These are phyloP conservation scores for Citrus inodora DNA, from an alignment of 345 rosid species.

Conservation along the genomic window DNA sequence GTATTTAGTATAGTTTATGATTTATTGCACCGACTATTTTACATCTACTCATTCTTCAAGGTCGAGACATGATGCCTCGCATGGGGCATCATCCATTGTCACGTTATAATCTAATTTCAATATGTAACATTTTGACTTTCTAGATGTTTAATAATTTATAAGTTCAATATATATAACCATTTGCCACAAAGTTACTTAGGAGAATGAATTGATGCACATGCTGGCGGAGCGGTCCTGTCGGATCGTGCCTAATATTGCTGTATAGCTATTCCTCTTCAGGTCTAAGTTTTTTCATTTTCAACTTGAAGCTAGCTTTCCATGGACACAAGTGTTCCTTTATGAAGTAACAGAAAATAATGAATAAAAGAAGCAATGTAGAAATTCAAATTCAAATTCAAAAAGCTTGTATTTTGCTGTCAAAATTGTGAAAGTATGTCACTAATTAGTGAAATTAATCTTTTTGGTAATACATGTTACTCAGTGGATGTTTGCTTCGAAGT, in stretches of 20 bases:
- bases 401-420: too few species aligned
- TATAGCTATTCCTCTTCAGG: not conserved
- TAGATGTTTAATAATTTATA: not conserved
- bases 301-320: not conserved
- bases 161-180: not conserved
- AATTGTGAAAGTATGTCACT: too few species aligned
- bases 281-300: not conserved
- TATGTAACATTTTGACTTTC: not conserved
- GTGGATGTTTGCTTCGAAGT: too few species aligned
- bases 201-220: not conserved
- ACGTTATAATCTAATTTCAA: not conserved
- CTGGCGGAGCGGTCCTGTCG: not conserved
- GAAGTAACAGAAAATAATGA: too few species aligned
- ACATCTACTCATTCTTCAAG: not conserved
- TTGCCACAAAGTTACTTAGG: not conserved
- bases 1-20: not conserved
- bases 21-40: slow-evolving; percentile 14
- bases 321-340: not conserved
- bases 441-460: too few species aligned
- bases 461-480: too few species aligned
- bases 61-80: not conserved
- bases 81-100: slow-evolving; percentile 7
- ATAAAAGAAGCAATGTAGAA: too few species aligned
- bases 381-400: too few species aligned
- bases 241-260: not conserved